Base-by-base conservation (phyloP, 140 eudicot species). In the Cichorium intybus region DNA sequence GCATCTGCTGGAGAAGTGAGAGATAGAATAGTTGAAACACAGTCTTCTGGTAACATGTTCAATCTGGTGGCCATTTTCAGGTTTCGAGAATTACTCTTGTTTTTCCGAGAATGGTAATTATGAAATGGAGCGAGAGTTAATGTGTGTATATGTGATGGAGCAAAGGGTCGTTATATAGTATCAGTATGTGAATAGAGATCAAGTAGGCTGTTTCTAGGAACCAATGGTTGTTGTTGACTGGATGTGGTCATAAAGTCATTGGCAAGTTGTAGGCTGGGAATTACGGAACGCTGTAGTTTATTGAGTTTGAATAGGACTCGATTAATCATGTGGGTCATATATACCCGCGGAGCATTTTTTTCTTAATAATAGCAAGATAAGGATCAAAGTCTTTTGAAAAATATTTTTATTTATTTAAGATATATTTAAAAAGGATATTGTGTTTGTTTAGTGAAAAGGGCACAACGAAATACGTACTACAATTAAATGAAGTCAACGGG, bases 1-100 rank as follows among this genome's bases (percentile, higher is more conserved):
- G 82, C 89, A 60, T 85, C 94, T 10, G 55, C 29, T 0, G 94
- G 96, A 20, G 87, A 74, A 6, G 96, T 83, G 21, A 88, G 69
- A 7, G 83, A 77, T 24, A 88, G n/a, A n/a, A n/a, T n/a, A n/a
- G n/a, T n/a, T n/a, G n/a, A n/a, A n/a, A n/a, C n/a, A n/a, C n/a
- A n/a, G 6, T 82, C 96, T 56, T 77, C 80, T 9, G 94, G 82
- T 80, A 88, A 51, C 64, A 59, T 45, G 64, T 57, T 75, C 37
- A 78, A 54, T 23, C 20, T 50, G 28, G 43, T 52, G 20, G 56
- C 75, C 79, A 73, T 68, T 21, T 51, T 7, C 27, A 31, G 15
- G 4, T 46, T 63, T 24, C 18, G 27, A 47, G 45, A 4, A 26
- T 46, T n/a, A n/a, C n/a, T 17, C 26, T 62, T 46, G 49, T 18